These are phyloP conservation scores for Umbelopsis ramanniana DNA, from an alignment of 192 early-diverging fungal species.

Conservation along the genomic window DNA sequence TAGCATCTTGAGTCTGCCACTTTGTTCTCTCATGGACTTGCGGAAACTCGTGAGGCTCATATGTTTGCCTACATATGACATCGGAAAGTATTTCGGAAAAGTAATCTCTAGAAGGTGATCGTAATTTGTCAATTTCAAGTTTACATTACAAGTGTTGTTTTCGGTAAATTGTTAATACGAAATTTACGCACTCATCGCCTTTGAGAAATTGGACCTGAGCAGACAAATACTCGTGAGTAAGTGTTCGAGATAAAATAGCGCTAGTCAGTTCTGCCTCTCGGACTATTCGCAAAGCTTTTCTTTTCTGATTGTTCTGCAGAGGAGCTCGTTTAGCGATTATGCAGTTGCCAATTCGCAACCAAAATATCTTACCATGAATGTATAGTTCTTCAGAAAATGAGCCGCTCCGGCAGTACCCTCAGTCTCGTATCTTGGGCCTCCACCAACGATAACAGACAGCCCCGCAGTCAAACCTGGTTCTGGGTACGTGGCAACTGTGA, in stretches of 20 bases:
- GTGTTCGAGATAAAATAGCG: neutral
- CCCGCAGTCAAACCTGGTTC: conserved; percentile 8
- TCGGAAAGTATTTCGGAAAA: conserved; percentile 2
- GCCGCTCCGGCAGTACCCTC: conserved; percentile 10
- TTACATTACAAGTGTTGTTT: neutral
- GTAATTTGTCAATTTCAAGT: neutral
- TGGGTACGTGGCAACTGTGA: neutral
- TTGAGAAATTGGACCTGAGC: neutral
- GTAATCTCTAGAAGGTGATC: neutral
- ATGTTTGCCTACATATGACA: neutral
- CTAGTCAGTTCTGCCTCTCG: neutral
- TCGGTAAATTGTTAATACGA: neutral
- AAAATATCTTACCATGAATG: neutral
- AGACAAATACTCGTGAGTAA: conserved; percentile 1
- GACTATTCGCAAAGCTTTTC: neutral
- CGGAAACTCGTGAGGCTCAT: neutral
- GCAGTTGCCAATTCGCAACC: neutral
- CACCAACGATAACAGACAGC: neutral
- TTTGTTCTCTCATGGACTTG: neutral
- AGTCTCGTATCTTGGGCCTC: neutral
- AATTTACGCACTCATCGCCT: conserved; percentile 4
- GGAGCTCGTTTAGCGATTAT: neutral
- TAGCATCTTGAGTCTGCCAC: neutral
- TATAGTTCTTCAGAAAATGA: neutral
- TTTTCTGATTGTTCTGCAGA: conserved; percentile 1